Evolutionary conservation across 169 alveolate genomes (phyloP).

Genomic region (Plasmodium knowlesi): DNA sequence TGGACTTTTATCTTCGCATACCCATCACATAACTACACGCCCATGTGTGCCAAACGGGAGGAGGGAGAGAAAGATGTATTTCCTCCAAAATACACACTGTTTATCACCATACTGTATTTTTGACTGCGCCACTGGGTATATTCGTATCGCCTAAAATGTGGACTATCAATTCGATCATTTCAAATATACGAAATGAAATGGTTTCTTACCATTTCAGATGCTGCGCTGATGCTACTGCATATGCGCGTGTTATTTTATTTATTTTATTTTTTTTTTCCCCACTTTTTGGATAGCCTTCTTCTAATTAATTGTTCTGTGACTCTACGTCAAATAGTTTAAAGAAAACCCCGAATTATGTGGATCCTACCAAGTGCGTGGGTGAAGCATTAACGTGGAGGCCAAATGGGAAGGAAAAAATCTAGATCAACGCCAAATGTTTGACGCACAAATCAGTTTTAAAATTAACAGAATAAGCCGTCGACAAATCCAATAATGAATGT

Average conservation of each 20-base stretch:
- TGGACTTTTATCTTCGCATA: background rate
- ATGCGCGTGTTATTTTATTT: too few species aligned
- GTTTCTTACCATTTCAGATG: background rate
- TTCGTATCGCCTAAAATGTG: background rate
- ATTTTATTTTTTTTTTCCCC: background rate
- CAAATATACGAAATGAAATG: background rate
- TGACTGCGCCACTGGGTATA: background rate
- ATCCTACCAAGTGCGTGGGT: background rate
- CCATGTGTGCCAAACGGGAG: background rate
- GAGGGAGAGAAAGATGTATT: background rate
- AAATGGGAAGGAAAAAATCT: background rate
- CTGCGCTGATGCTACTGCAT: background rate
- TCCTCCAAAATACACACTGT: background rate
- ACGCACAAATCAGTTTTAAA: background rate
- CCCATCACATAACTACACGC: background rate
- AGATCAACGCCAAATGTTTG: background rate
- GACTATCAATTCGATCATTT: background rate
- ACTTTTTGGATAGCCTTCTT: background rate
- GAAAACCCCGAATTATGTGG: background rate
- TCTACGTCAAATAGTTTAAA: background rate
- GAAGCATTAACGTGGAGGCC: background rate
- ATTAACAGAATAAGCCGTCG: background rate
- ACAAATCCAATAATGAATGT: background rate
- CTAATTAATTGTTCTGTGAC: background rate
- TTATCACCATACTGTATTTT: background rate